phyloP scores from a whole-genome alignment of 345 rosid genomes.

The Sisymbrium irio region DNA sequence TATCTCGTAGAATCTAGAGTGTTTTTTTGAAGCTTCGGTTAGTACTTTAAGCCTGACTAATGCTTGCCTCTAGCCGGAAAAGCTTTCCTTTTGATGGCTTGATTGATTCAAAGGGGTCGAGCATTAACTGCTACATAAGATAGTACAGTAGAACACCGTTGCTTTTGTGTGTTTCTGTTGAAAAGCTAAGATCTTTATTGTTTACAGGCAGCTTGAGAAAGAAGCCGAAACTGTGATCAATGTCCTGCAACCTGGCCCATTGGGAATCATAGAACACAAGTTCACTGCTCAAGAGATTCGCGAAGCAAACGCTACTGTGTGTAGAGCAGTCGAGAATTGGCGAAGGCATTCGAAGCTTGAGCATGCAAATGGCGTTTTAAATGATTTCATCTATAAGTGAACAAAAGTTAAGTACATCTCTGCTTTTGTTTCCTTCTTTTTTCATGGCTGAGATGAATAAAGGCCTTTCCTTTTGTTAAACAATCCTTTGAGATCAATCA shows the following conservation, averaged over 20 bases:
- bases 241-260: conserved; percentile 86
- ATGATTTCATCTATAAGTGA: conserved; percentile 53
- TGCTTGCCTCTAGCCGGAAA: background rate
- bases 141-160: background rate
- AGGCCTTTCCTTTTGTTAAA: background rate
- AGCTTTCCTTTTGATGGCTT: background rate
- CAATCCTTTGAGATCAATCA: background rate
- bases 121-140: background rate
- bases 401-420: background rate
- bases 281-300: conserved; percentile 67
- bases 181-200: background rate
- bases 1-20: background rate
- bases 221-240: conserved; percentile 82
- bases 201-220: conserved; percentile 66
- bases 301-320: conserved; percentile 59
- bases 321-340: conserved; percentile 71
- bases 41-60: background rate
- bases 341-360: conserved; percentile 47
- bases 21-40: background rate
- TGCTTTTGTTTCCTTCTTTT: background rate
- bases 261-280: conserved; percentile 84
- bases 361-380: conserved; percentile 45
- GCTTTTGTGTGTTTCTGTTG: background rate
- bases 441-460: background rate
- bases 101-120: background rate